A percentile compares a stretch with the other conserved stretches of the same genome.
These are phyloP conservation scores for Kazachstania martiniae DNA, from an alignment of 805 yeast genomes.

Conservation along the genomic window DNA sequence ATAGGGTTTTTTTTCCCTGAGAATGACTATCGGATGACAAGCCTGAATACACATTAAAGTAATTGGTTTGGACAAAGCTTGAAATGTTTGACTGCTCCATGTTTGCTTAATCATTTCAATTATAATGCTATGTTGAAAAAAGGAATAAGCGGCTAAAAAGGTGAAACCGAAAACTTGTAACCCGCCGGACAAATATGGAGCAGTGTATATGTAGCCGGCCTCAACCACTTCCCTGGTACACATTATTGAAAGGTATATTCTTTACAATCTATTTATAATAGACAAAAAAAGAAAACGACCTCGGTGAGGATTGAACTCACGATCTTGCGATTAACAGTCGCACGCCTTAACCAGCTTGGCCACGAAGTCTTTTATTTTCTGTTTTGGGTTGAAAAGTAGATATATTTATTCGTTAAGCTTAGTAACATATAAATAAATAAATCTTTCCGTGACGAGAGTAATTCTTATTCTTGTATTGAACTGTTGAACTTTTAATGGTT, in stretches of 20 bases:
- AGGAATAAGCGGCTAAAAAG: neutral
- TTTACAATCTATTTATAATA: neutral
- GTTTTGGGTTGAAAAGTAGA: neutral
- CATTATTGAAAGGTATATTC: neutral
- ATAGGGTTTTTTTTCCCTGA: neutral
- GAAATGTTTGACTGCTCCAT: too few relatives aligned
- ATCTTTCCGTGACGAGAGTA: too few relatives aligned
- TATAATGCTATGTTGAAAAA: neutral
- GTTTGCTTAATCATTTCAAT: neutral
- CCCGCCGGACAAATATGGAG: neutral
- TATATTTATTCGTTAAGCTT: too few relatives aligned
- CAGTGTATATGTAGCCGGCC: too few relatives aligned
- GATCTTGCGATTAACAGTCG: conserved; percentile 58
- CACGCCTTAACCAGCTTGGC: conserved; percentile 55
- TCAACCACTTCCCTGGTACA: too few relatives aligned
- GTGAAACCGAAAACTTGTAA: neutral
- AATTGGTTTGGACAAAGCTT: too few relatives aligned
- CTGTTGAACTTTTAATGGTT: too few relatives aligned
- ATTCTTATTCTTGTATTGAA: too few relatives aligned
- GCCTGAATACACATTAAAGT: neutral
- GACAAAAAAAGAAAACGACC: conserved; percentile 29
- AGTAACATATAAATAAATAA: too few relatives aligned
- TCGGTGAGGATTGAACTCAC: conserved; percentile 51
- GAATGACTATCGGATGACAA: neutral
- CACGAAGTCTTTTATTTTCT: conserved; percentile 31